phyloP scores from a whole-genome alignment of 495 filamentous ascomycete genomes.

The Articulospora tetracladia region DNA sequence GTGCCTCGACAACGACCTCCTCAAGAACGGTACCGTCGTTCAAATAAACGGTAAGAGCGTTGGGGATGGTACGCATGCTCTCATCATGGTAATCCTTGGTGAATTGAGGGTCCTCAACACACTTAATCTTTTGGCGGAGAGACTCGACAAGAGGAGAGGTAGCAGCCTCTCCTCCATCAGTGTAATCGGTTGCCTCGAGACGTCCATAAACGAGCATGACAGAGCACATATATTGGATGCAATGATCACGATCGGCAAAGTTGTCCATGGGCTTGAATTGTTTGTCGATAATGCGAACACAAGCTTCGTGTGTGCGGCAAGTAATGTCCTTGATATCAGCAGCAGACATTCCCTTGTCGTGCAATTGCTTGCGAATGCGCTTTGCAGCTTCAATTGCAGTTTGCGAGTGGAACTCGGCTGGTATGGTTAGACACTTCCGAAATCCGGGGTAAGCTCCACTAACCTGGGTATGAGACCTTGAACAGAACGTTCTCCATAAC shows the following conservation, averaged over 20 bases:
- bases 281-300: constrained; percentile 98
- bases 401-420: constrained; percentile 98
- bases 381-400: constrained; percentile 94
- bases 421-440: constrained; percentile 9
- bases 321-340: constrained; percentile 90
- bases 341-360: constrained; percentile 81
- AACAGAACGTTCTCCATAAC: constrained; percentile 99
- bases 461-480: constrained; percentile 96
- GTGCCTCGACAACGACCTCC: constrained; percentile 92
- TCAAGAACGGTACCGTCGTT: constrained; percentile 93
- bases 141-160: constrained; percentile 85
- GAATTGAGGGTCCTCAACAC: constrained; percentile 93
- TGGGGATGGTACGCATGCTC: constrained; percentile 87
- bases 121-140: constrained; percentile 86
- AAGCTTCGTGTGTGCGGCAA: constrained; percentile 96
- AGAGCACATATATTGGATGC: constrained; percentile 98
- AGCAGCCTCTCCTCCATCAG: constrained; percentile 85
- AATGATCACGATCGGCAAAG: constrained; percentile 98
- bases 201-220: constrained; percentile 94
- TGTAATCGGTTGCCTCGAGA: constrained; percentile 87
- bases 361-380: constrained; percentile 78
- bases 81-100: constrained; percentile 94
- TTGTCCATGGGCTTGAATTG: constrained; percentile 99
- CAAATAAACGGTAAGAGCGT: constrained; percentile 87
- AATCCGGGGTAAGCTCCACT: constrained; percentile 27